Base-by-base conservation (phyloP, 108 stramenopile species). In the Cylindrotheca closterium region DNA sequence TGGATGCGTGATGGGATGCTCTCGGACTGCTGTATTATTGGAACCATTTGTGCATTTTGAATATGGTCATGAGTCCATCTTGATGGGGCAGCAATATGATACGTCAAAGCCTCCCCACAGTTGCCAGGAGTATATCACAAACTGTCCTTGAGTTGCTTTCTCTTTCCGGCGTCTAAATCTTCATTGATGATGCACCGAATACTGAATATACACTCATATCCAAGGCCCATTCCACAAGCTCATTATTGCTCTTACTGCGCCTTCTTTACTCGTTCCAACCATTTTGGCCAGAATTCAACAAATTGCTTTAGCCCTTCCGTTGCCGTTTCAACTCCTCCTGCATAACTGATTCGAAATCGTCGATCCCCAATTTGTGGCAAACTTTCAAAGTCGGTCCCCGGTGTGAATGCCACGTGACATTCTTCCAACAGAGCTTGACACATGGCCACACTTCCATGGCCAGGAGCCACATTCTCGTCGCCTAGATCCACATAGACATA, bases 301-400 rank as follows among this genome's bases (percentile, higher is more conserved):
- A 95, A 90, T 53, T 73, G 69, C 33, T 77, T 69, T 90, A 93
- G 87, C 4, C 83, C 94, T 23, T 71, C 49, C 30, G 51, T 28
- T 2, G 80, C 80, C 8, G 76, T 87, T 31, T 81, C 82, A 2
- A 82, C 68, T 26, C 87, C 90, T 15, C 92, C 94, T 10, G 91
- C 89, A 66, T 92, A 96, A 51, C 81, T 83, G 21, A 96, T 89
- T 5, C 95, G 84, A 58, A 96, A 85, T 47, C 95, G 82, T 4
- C 88, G 62, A 60, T 88, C 78, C 22, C 95, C 95, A 10, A 91
- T 26, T 21, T 61, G 68, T 5, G 73, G 30, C 19, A 87, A 87
- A 74, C 94, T 91, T 67, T 96, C 96, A 78, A 96, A 96, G 67
- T 96, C 96, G 51, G 66, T 88, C 18, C 96, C 96, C 7, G 93